Conservation (phyloP, 192 early-diverging fungal species). For the Paraglomus brasilianum region DNA sequence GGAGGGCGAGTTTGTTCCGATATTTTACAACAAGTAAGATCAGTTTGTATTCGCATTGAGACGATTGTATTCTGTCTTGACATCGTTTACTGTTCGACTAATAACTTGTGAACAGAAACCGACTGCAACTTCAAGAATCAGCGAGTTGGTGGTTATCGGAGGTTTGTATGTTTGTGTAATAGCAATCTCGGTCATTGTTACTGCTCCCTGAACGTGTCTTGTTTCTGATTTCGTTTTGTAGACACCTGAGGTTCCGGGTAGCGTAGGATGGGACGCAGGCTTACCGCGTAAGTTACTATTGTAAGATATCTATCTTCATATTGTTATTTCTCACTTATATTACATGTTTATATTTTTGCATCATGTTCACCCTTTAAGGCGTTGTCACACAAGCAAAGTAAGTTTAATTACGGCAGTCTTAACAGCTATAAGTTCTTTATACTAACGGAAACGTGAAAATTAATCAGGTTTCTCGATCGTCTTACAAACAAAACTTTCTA, state of each 20-base stretch:
- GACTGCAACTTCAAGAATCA: constrained; percentile 7
- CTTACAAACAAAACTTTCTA: constrained; percentile 13
- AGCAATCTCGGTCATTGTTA: neutral
- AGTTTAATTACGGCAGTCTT: neutral
- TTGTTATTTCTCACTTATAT: too few relatives aligned
- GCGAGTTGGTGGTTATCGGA: constrained; percentile 38
- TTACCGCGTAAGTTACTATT: constrained; percentile 33
- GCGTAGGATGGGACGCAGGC: constrained; percentile 37
- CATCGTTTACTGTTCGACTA: too few relatives aligned
- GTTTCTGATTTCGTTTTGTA: constrained; percentile 6
- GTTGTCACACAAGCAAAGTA: constrained; percentile 35
- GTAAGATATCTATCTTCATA: too few relatives aligned
- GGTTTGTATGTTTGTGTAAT: constrained; percentile 13
- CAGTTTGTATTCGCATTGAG: too few relatives aligned
- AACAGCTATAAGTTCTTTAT: neutral
- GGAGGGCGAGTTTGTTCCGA: constrained; percentile 37
- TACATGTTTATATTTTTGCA: neutral
- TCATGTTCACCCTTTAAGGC: neutral
- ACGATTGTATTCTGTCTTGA: too few relatives aligned
- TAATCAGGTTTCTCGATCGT: constrained; percentile 13
- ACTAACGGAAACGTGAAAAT: neutral
- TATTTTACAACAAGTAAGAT: constrained; percentile 43
- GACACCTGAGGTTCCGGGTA: constrained; percentile 38
- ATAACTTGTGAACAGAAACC: constrained; percentile 11
- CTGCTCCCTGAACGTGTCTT: too few relatives aligned